Evolutionary conservation across 805 yeast species (phyloP).

Genomic region (Ogataea zsoltii): DNA sequence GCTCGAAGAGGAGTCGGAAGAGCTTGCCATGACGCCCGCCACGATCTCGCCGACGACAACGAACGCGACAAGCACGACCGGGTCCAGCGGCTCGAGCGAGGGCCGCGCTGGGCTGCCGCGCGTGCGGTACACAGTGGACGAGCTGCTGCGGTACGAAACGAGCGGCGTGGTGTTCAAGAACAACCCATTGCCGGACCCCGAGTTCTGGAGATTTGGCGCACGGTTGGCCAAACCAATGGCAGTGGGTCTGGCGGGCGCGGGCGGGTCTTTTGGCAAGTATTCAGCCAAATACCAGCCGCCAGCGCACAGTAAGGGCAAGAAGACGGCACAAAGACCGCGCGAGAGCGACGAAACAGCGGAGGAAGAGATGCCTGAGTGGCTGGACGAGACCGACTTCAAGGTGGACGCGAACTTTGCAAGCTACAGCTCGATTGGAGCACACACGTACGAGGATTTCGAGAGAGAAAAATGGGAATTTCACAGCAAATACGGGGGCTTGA

Average conservation of each 20-base stretch:
- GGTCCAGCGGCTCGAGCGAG: neutral
- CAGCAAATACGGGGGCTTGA: conserved; percentile 17
- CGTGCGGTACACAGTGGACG: conserved; percentile 19
- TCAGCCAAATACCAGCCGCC: neutral
- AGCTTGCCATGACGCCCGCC: neutral
- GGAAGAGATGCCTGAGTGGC: conserved; percentile 34
- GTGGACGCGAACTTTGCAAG: conserved; percentile 30
- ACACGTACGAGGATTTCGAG: conserved; percentile 33
- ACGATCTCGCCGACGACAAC: neutral
- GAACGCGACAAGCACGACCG: neutral
- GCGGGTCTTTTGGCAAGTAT: neutral
- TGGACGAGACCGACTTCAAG: conserved; percentile 34
- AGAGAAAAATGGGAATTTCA: conserved; percentile 28
- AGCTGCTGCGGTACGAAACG: conserved; percentile 14
- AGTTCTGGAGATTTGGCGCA: conserved; percentile 30
- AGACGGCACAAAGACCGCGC: conserved; percentile 2
- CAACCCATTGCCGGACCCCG: conserved; percentile 20
- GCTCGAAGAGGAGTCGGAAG: conserved; percentile 11
- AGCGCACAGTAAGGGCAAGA: neutral
- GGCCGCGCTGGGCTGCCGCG: neutral
- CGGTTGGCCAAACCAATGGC: conserved; percentile 1
- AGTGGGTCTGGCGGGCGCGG: neutral
- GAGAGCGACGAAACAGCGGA: conserved; percentile 17
- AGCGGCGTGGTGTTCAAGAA: conserved; percentile 21
- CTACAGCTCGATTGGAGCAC: conserved; percentile 26